Percentiles rank a stretch among this genome's conserved stretches.
Conservation (phyloP, 2,329 filamentous ascomycete species). For the Trichoderma atroviride region DNA sequence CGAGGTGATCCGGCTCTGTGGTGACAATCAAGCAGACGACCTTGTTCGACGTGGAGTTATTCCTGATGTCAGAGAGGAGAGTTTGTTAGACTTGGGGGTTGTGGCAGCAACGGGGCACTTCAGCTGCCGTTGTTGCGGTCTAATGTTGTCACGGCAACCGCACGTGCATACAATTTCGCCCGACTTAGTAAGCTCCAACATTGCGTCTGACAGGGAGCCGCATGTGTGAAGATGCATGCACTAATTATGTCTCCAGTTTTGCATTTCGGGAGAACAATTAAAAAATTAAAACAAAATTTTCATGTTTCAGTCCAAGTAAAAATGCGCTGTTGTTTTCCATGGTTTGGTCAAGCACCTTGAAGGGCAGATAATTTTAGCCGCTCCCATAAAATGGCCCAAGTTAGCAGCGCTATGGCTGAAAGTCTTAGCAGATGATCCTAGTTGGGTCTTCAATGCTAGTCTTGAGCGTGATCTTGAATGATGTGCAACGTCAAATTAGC, state of each 20-base stretch:
- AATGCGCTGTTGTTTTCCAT: neutral
- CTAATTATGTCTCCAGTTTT: neutral
- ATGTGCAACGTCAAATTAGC: neutral
- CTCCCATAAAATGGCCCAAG: neutral
- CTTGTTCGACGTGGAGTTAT: conserved; percentile 1
- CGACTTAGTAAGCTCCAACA: neutral
- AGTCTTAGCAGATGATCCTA: neutral
- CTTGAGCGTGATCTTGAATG: neutral
- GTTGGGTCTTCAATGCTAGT: too few relatives aligned
- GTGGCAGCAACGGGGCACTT: conserved; percentile 16
- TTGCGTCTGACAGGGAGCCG: neutral
- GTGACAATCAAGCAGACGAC: neutral
- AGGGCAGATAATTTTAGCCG: neutral
- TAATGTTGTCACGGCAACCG: conserved; percentile 24
- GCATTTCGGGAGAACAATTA: too few relatives aligned
- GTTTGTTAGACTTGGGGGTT: neutral
- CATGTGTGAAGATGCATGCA: neutral
- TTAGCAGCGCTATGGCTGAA: neutral
- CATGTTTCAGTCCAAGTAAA: too few relatives aligned
- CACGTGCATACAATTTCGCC: neutral
- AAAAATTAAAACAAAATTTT: too few relatives aligned
- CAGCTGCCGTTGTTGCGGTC: conserved; percentile 19
- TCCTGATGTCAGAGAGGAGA: conserved; percentile 14
- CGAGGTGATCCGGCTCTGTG: neutral
- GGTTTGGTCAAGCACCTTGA: neutral